Percentiles rank a stretch among this genome's conserved stretches.
Evolutionary conservation across 192 early-diverging fungal genomes (phyloP).

Genomic region (Backusella liffmaniae): DNA sequence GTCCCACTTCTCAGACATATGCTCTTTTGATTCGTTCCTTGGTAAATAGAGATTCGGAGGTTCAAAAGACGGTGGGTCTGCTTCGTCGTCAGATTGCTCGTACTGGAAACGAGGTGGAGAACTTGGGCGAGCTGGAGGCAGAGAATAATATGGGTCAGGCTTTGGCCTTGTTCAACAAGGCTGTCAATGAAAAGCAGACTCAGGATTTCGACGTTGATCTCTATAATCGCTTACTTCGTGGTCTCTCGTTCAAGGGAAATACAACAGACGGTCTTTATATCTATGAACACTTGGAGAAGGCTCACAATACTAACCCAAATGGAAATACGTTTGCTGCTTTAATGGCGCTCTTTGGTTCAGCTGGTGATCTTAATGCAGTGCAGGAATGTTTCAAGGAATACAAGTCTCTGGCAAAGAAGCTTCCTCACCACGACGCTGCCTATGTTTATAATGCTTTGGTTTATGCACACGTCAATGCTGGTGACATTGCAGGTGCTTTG

Average conservation of each 20-base stretch:
- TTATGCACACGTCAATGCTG: slow-evolving; percentile 30
- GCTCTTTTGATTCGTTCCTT: slow-evolving; percentile 28
- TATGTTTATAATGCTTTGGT: slow-evolving; percentile 38
- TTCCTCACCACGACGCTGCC: slow-evolving; percentile 25
- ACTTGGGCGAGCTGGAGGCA: slow-evolving; percentile 17
- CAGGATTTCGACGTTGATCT: slow-evolving; percentile 30
- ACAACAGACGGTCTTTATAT: slow-evolving; percentile 32
- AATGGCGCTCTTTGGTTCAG: slow-evolving; percentile 41
- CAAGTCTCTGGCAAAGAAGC: neutral
- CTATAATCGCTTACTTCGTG: slow-evolving; percentile 31
- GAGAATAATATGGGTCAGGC: slow-evolving; percentile 38
- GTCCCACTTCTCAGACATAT: slow-evolving; percentile 30
- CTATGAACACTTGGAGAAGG: slow-evolving; percentile 33
- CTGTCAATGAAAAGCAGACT: slow-evolving; percentile 23
- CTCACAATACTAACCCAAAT: slow-evolving; percentile 39
- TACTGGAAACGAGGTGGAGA: slow-evolving; percentile 6
- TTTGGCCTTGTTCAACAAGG: slow-evolving; percentile 31
- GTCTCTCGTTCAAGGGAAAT: slow-evolving; percentile 24
- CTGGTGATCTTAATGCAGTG: slow-evolving; percentile 28
- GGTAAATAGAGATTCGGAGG: slow-evolving; percentile 30
- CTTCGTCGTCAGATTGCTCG: slow-evolving; percentile 25
- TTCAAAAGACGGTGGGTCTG: slow-evolving; percentile 21
- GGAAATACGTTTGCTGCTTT: slow-evolving; percentile 53
- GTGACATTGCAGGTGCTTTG: slow-evolving; percentile 29
- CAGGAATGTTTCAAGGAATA: slow-evolving; percentile 40